Evolutionary conservation across 352 stramenopile species (phyloP).

Genomic region (Globisporangium emineosum): DNA sequence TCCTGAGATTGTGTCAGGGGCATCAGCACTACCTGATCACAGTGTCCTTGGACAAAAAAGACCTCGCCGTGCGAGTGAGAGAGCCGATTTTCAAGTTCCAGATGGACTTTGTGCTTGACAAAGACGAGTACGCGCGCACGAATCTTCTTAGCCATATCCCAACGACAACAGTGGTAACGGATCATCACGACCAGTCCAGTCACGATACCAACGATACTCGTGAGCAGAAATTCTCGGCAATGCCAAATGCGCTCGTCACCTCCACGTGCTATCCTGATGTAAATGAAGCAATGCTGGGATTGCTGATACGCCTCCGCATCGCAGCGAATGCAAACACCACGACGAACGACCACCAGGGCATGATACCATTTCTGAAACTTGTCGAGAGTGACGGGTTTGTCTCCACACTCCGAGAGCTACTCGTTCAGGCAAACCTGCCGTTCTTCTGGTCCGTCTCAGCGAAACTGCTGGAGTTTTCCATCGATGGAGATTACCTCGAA

Average conservation of each 20-base stretch:
- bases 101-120: conserved; percentile 44
- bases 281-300: conserved; percentile 27
- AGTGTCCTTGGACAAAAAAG: conserved; percentile 26
- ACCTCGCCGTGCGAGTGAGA: conserved; percentile 37
- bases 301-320: conserved; percentile 27
- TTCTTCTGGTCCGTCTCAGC: conserved; percentile 70
- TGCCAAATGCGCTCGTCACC: conserved; percentile 38
- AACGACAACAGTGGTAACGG: background rate
- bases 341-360: conserved; percentile 23
- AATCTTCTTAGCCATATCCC: conserved; percentile 27
- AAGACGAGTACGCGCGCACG: conserved; percentile 45
- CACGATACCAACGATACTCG: conserved; percentile 15
- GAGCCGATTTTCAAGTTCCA: conserved; percentile 59
- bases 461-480: conserved; percentile 50
- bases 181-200: background rate
- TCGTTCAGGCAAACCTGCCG: conserved; percentile 38
- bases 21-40: conserved; percentile 48
- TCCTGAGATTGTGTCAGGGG: conserved; percentile 35
- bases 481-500: conserved; percentile 51
- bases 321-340: conserved; percentile 9
- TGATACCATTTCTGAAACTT: conserved; percentile 41
- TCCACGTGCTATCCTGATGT: conserved; percentile 30
- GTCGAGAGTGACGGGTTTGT: conserved; percentile 58
- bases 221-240: conserved; percentile 25
- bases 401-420: conserved; percentile 35